Conservation (phyloP, 1,139 yeast genomes). For the Sugiyamaella japonica region DNA sequence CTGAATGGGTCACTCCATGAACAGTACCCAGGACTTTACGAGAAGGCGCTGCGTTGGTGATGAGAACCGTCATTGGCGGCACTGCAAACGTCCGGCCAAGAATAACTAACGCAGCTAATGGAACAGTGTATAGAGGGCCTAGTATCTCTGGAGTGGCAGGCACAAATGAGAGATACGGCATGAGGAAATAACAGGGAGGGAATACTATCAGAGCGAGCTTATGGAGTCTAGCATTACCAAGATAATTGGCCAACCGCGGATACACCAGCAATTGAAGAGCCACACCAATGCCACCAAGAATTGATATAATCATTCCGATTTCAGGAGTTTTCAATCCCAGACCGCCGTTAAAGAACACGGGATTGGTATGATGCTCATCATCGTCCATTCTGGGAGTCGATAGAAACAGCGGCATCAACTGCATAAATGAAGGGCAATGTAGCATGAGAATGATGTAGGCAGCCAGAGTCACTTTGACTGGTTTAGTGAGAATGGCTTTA, state of each 20-base stretch:
- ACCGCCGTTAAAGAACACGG: constrained; percentile 51
- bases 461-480: constrained; percentile 33
- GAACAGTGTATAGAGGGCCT: constrained; percentile 36
- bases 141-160: constrained; percentile 46
- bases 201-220: constrained; percentile 47
- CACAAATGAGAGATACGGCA: constrained; percentile 53
- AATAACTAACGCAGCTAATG: constrained; percentile 27
- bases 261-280: constrained; percentile 51
- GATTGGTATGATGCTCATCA: constrained; percentile 33
- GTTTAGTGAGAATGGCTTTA: constrained; percentile 31
- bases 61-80: constrained; percentile 38
- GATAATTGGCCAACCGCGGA: constrained; percentile 54
- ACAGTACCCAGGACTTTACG: constrained; percentile 35
- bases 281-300: constrained; percentile 57
- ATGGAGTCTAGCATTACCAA: constrained; percentile 51
- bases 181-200: constrained; percentile 51
- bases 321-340: constrained; percentile 49
- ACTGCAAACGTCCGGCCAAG: constrained; percentile 36
- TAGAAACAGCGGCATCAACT: constrained; percentile 59
- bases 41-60: constrained; percentile 36
- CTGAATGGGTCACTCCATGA: constrained; percentile 38
- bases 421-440: constrained; percentile 55
- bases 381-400: constrained; percentile 49
- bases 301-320: constrained; percentile 56
- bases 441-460: constrained; percentile 43